Evolutionary conservation across 257 asterid genomes (phyloP).

Genomic region (Euphrasia confusa): DNA sequence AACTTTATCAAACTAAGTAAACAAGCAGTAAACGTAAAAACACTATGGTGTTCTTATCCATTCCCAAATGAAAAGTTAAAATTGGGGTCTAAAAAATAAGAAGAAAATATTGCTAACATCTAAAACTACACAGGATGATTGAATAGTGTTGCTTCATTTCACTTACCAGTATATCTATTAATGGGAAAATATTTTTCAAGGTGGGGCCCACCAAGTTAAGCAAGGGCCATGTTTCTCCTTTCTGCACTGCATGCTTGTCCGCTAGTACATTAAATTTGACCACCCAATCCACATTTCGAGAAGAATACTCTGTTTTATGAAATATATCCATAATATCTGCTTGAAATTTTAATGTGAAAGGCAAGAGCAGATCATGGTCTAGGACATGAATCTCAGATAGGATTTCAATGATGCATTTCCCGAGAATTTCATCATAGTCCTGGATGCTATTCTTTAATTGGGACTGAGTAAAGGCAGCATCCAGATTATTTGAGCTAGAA

Average conservation of each 20-base stretch:
- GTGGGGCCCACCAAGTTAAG: slow-evolving; percentile 68
- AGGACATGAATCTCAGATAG: slow-evolving; percentile 54
- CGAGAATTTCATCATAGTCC: slow-evolving; percentile 58
- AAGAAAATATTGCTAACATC: slow-evolving; percentile 8
- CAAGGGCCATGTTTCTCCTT: slow-evolving; percentile 89
- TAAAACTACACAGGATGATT: slow-evolving; percentile 14
- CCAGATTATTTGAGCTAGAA: slow-evolving; percentile 45
- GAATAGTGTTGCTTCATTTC: slow-evolving; percentile 15
- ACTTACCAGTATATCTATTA: slow-evolving; percentile 63
- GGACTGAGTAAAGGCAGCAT: slow-evolving; percentile 25
- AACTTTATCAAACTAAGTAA: neutral
- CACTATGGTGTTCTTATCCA: neutral
- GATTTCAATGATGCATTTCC: slow-evolving; percentile 75
- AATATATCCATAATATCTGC: slow-evolving; percentile 55
- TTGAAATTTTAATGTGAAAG: slow-evolving; percentile 62
- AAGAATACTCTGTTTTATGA: slow-evolving; percentile 44
- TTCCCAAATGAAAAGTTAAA: slow-evolving; percentile 5
- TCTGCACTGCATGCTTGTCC: slow-evolving; percentile 58
- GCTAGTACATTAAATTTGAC: slow-evolving; percentile 52
- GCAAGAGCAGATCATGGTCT: slow-evolving; percentile 46
- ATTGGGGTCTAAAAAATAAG: slow-evolving; percentile 4
- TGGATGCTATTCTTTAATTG: slow-evolving; percentile 36
- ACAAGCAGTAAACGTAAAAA: neutral
- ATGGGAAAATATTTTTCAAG: slow-evolving; percentile 51
- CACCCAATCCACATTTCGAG: slow-evolving; percentile 45